Base-by-base conservation (phyloP, 2,329 filamentous ascomycete species). In the Ophiostoma sp. region DNA sequence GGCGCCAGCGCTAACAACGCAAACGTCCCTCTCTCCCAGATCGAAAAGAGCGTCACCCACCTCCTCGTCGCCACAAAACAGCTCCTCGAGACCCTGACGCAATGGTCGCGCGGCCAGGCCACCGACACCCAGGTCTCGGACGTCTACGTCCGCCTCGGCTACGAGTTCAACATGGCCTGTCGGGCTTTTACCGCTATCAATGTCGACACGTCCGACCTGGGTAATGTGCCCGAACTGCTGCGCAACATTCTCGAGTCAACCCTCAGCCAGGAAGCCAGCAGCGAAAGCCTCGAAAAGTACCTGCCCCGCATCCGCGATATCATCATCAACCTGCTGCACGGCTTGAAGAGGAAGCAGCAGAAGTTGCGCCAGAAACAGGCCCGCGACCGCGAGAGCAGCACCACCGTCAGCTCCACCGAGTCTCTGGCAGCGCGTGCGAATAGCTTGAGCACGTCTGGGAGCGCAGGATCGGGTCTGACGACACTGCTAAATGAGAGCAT, bases 161-260 rank as follows among this genome's bases (percentile, higher is more conserved):
- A 99, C 83, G 96, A 99, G 83, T 99, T 99, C 87, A 99, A 99
- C 83, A 96, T 99, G 85, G 96, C 96, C 36, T 98, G 95, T 82
- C 92, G 96, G 72, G 95, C 96, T 75, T 99, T 99, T 83, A 94
- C 93, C 79, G 94, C 95, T 74, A 99, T 99, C 79, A 96, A 97
- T 75, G 96, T 99, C 76, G 96, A 99, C 79, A 98, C 95, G 1
- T 89, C 90, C 33, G 96, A 99, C 81, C 87, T 99, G 15, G 96
- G 96, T 73, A 97, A 97, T 78, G 96, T 99, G 2, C 96, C 96
- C 6, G 96, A 99, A 81, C 86, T 95, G 74, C 84, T 99, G 76
- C 91, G 96, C 78, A 91, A 91, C 74, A 98, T 99, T 73, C 88
- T 99, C 72, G 96, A 99, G 82, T 93, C 97, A 73, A 99, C 96